Evolutionary conservation across 1,284 basidiomycete species (phyloP), one percentile per base, ranked within the genome.

Genomic region (Apiotrichum sp.): DNA sequence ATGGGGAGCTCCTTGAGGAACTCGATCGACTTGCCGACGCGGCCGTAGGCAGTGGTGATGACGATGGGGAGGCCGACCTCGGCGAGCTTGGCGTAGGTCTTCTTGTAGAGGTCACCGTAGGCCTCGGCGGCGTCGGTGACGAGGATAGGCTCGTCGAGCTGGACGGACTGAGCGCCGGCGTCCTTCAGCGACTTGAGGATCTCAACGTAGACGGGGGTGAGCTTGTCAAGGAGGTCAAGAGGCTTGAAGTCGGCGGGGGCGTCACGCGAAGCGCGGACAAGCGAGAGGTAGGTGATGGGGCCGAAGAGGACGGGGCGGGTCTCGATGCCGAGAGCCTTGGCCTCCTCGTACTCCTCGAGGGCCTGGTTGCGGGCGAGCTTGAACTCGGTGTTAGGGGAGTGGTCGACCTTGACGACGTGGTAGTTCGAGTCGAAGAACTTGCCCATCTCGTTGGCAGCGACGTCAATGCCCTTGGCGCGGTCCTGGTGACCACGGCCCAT

Each of bases 401-500:
- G 85, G 81, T 98, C 96, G 61, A 93, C 95, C 63, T 98, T 95
- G 78, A 98, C 92, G 74, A 88, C 95, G 82, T 98, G 96, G 83
- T 98, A 98, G 86, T 98, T 99, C 56, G 93, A 97, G 81, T 98
- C 95, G 78, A 98, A 98, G 92, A 93, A 97, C 80, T 96, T 97
- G 85, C 96, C 96, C 95, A 98, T 98, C 82, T 98, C 95, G 67
- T 85, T 93, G 53, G 95, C 95, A 52, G 92, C 92, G 62, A 98
- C 90, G 80, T 99, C 96, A 69, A 99, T 92, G 65, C 86, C 87
- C 73, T 78, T 74, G 62, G 85, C 87, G 61, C 87, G 77, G 75
- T 79, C 83, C 80, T 99, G 96, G 73, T 93, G 91, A 62, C 96
- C 96, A 80, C 96, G 96, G 62, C 93, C 96, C 89, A 98, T 93